phyloP scores from a whole-genome alignment of 805 yeast genomes.

The Candida chilensis region DNA sequence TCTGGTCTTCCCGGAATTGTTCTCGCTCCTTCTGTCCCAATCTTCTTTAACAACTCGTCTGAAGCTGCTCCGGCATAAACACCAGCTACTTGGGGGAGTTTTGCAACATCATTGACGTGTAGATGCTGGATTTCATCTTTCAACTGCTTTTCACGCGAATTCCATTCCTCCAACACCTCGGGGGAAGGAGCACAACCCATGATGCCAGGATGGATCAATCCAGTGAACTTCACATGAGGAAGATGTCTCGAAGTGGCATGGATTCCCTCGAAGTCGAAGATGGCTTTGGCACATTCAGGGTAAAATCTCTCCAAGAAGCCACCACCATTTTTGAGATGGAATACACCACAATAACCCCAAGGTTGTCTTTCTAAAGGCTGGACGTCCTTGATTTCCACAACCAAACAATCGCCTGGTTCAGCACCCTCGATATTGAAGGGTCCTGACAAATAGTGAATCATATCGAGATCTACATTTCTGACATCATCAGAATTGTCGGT shows the following conservation, averaged over 20 bases:
- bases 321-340: constrained; percentile 40
- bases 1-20: constrained; percentile 47
- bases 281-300: constrained; percentile 43
- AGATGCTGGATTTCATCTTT: constrained; percentile 19
- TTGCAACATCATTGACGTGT: constrained; percentile 26
- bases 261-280: constrained; percentile 44
- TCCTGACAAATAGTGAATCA: constrained; percentile 40
- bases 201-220: constrained; percentile 42
- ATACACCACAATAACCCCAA: constrained; percentile 45
- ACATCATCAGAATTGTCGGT: constrained; percentile 40
- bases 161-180: constrained; percentile 34
- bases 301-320: constrained; percentile 39
- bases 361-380: constrained; percentile 43
- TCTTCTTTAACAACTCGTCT: constrained; percentile 13
- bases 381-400: constrained; percentile 40
- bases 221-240: constrained; percentile 40
- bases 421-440: constrained; percentile 36
- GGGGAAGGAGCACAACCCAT: constrained; percentile 41
- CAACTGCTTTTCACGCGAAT: constrained; percentile 26
- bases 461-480: constrained; percentile 30
- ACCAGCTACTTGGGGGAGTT: constrained; percentile 22
- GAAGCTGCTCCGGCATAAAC: constrained; percentile 32
- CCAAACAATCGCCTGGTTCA: constrained; percentile 38
- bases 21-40: constrained; percentile 35
- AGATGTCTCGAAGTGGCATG: constrained; percentile 39